Percentiles rank a stretch among this genome's conserved stretches.
Conservation (phyloP, 1,284 basidiomycete species). For the Ganoderma boninense region DNA sequence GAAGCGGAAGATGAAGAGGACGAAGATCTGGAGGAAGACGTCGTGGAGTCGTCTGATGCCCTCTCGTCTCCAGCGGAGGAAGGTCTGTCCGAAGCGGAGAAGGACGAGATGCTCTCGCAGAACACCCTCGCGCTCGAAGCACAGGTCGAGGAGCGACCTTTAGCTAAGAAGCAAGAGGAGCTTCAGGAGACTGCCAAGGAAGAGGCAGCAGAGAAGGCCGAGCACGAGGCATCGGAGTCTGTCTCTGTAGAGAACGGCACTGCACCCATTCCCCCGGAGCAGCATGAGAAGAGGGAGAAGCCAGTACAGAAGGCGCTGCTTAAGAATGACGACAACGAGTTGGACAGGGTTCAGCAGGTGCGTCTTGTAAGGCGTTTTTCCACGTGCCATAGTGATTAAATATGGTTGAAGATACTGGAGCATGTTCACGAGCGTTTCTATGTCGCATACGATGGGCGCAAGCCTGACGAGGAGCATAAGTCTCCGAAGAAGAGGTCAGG, state of each 20-base stretch:
- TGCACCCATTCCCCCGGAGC: conserved; percentile 25
- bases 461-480: conserved; percentile 42
- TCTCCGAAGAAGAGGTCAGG: conserved; percentile 44
- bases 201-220: neutral
- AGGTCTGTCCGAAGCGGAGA: conserved; percentile 50
- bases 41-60: conserved; percentile 18
- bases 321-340: conserved; percentile 90
- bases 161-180: conserved; percentile 90
- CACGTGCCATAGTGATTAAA: neutral
- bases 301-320: conserved; percentile 75
- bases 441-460: conserved; percentile 61
- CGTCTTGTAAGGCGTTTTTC: conserved; percentile 32
- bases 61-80: conserved; percentile 45
- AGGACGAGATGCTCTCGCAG: conserved; percentile 64
- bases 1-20: conserved; percentile 21
- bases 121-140: conserved; percentile 82
- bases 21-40: conserved; percentile 20
- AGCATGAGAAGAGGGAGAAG: conserved; percentile 47
- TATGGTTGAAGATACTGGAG: conserved; percentile 66
- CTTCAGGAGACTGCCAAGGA: conserved; percentile 54
- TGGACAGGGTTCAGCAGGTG: conserved; percentile 80
- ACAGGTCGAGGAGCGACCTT: conserved; percentile 85
- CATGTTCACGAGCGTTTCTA: conserved; percentile 85
- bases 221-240: conserved; percentile 17
- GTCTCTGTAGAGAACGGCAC: conserved; percentile 24